These are phyloP conservation scores for Astrothelium macrocarpum DNA, from an alignment of 495 filamentous ascomycete species.

Conservation along the genomic window DNA sequence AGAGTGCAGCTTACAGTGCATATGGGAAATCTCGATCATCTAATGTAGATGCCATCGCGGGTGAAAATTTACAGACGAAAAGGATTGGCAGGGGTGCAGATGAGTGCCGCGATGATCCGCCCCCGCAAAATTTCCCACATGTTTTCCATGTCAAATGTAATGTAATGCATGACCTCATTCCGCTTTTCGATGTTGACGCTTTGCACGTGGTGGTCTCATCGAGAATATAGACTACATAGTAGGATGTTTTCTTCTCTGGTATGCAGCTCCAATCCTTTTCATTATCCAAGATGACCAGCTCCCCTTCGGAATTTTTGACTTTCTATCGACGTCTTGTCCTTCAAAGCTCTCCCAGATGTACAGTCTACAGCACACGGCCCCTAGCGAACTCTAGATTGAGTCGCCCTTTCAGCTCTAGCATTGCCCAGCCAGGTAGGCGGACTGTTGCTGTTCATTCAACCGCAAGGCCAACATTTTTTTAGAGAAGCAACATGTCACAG, in stretches of 20 bases:
- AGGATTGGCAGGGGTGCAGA: not conserved
- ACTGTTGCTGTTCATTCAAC: too few species aligned
- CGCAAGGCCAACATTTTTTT: too few species aligned
- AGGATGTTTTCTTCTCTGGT: not conserved
- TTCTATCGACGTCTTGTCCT: conserved; percentile 18
- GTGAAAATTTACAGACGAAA: not conserved
- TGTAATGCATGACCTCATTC: not conserved
- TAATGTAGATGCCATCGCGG: conserved; percentile 36
- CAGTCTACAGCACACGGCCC: not conserved
- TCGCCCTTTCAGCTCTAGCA: conserved; percentile 8
- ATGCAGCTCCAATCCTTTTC: not conserved
- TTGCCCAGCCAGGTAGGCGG: conserved; percentile 3
- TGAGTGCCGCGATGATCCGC: not conserved
- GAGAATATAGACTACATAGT: not conserved
- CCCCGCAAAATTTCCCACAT: not conserved
- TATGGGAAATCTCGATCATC: conserved; percentile 22
- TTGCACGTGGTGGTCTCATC: not conserved
- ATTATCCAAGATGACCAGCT: not conserved
- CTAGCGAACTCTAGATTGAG: not conserved
- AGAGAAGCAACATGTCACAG: conserved; percentile 14
- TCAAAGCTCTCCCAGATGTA: not conserved
- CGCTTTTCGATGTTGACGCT: not conserved
- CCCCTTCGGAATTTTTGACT: conserved; percentile 25
- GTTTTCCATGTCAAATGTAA: too few species aligned
- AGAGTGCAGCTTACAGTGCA: conserved; percentile 13